Base-by-base conservation (phyloP, 1,284 basidiomycete genomes). In the Apiotrichum veenhuisii region DNA sequence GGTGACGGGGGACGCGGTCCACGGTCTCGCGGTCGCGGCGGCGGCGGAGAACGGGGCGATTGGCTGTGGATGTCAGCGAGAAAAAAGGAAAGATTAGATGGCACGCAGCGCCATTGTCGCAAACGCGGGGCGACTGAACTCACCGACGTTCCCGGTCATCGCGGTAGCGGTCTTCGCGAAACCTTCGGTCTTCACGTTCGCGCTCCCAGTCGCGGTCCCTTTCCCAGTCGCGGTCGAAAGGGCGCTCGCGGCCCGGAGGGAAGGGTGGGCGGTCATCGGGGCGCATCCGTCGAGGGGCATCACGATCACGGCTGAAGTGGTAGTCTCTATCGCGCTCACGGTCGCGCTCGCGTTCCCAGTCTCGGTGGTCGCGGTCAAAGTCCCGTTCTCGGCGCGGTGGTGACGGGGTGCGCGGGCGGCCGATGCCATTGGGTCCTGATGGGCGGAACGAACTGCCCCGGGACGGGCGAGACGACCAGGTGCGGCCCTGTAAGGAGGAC, bases 121-220 rank as follows among this genome's bases (percentile, higher is more conserved):
- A n/a, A n/a, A n/a, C n/a, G n/a, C n/a, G n/a, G n/a, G n/a, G n/a
- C n/a, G 42, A 26, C 30, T 33, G 18, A 37, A 48, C 46, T 25
- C 27, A 48, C 46, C 33, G 33, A 17, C 46, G 46, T 11, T 48
- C 46, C 14, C 49, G 43, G 38, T 55, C 50, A 36, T 57, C 50
- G 8, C 58, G 46, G 25, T 55, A 55, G 1, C 58, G 40, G 26
- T 59, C 58, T 15, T 59, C 57, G 2, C 57, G 49, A 17, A 48
- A 56, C 7, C 59, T 42, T 18, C 55, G 44, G 14, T 57, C 55
- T 2, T 61, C 56, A 25, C 54, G 51, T 17, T 61, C 58, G 20
- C 57, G 46, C n/a, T 58, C 59, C 34, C 55, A 44, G 12, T 61
- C 56, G 33, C 54, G 51, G 17, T 61, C 58, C 15, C 57, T 40